Conservation (phyloP, 2,329 filamentous ascomycete species). For the Thelonectria rubi region DNA sequence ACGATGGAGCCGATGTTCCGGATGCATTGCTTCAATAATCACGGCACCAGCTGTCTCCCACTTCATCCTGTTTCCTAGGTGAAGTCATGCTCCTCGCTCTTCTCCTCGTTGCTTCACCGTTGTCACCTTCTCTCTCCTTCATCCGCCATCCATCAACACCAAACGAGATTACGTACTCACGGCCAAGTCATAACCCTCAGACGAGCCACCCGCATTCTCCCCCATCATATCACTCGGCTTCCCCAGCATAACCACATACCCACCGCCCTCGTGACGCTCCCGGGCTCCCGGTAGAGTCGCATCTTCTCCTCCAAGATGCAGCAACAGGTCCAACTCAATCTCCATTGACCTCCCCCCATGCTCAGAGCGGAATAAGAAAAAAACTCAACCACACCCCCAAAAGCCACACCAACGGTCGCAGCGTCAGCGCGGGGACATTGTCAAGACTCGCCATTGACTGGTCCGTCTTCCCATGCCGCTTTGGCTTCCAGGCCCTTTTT, state of each 20-base stretch:
- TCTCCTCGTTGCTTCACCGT: background rate
- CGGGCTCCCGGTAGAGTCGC: conserved; percentile 5
- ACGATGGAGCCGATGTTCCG: background rate
- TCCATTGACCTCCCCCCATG: background rate
- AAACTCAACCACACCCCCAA: background rate
- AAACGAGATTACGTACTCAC: background rate
- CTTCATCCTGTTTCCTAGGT: background rate
- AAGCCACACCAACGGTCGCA: background rate
- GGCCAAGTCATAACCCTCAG: background rate
- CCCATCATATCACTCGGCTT: background rate
- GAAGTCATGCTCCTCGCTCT: background rate
- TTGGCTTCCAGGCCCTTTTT: background rate
- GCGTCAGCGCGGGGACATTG: background rate
- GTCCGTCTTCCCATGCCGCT: background rate
- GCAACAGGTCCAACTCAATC: conserved; percentile 8
- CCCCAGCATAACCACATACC: background rate
- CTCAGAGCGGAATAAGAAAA: background rate
- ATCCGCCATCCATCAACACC: background rate
- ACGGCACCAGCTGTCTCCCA: background rate
- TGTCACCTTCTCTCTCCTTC: background rate
- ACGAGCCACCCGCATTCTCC: background rate
- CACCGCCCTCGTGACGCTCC: background rate
- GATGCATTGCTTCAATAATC: background rate
- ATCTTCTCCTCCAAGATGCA: conserved; percentile 1
- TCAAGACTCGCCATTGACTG: background rate